Percentiles rank a stretch among this genome's conserved stretches.
phyloP scores from a whole-genome alignment of 805 yeast species.

The Metschnikowia lunata region DNA sequence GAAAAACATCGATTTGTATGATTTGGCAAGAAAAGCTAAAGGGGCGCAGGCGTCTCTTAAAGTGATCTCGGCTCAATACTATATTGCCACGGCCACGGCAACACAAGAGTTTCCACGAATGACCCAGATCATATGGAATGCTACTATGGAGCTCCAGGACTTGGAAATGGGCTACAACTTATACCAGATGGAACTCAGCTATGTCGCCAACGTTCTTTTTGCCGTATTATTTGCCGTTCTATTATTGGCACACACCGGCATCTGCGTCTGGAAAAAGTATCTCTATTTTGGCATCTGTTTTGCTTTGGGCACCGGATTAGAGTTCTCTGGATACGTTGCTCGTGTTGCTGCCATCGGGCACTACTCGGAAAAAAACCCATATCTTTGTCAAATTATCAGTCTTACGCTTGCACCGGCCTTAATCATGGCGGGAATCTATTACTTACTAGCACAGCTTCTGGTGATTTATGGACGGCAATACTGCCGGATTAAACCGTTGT shows the following conservation, averaged over 20 bases:
- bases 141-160: constrained; percentile 20
- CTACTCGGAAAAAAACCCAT: constrained; percentile 30
- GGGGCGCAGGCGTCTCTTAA: constrained; percentile 21
- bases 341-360: constrained; percentile 43
- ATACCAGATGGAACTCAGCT: constrained; percentile 16
- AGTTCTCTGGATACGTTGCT: constrained; percentile 65
- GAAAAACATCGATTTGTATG: constrained; percentile 13
- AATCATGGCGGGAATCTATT: constrained; percentile 80
- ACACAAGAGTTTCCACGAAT: constrained; percentile 19
- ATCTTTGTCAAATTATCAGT: constrained; percentile 59
- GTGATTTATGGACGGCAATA: constrained; percentile 46
- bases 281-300: constrained; percentile 65
- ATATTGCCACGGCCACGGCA: constrained; percentile 22
- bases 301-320: constrained; percentile 52
- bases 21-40: constrained; percentile 13
- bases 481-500: constrained; percentile 52
- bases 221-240: constrained; percentile 16
- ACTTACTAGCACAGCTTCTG: constrained; percentile 60
- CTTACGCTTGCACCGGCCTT: constrained; percentile 80
- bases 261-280: constrained; percentile 46
- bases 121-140: constrained; percentile 17
- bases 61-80: constrained; percentile 18
- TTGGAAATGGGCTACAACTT: constrained; percentile 19
- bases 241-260: constrained; percentile 12
- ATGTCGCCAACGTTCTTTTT: constrained; percentile 11